Evolutionary conservation across 805 yeast species (phyloP).

Genomic region (Pichia manshurica): DNA sequence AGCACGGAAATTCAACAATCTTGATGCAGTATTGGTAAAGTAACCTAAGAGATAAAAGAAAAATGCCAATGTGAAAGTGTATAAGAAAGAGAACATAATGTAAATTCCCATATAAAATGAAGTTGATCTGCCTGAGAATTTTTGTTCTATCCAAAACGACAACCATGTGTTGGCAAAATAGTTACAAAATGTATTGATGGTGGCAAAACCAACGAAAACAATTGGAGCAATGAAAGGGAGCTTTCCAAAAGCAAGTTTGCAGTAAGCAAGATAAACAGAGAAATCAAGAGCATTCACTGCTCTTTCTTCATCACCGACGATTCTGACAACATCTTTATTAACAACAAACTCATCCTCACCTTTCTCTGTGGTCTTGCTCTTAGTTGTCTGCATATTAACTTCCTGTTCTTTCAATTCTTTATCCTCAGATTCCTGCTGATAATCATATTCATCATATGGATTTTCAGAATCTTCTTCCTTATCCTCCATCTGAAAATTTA

Average conservation of each 20-base stretch:
- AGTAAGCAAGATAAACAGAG: constrained; percentile 45
- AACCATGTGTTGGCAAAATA: constrained; percentile 72
- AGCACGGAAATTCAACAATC: constrained; percentile 45
- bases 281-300: constrained; percentile 51
- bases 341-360: not conserved
- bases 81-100: constrained; percentile 51
- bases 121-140: constrained; percentile 40
- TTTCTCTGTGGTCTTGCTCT: constrained; percentile 6
- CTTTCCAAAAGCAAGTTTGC: constrained; percentile 51
- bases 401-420: constrained; percentile 13
- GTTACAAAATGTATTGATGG: constrained; percentile 43
- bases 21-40: constrained; percentile 49
- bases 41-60: constrained; percentile 45
- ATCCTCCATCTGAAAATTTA: constrained; percentile 30
- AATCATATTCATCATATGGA: constrained; percentile 19
- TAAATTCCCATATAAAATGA: constrained; percentile 71
- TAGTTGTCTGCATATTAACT: constrained; percentile 15
- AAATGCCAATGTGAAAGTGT: constrained; percentile 38
- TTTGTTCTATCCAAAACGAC: constrained; percentile 68
- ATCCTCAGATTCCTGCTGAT: constrained; percentile 17
- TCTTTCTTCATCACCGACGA: constrained; percentile 47
- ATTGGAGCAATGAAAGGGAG: constrained; percentile 31
- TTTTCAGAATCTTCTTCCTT: constrained; percentile 25
- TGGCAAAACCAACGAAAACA: constrained; percentile 20
- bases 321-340: constrained; percentile 24